Base-by-base conservation (phyloP, 768 basidiomycete species). In the Suillus luteus region DNA sequence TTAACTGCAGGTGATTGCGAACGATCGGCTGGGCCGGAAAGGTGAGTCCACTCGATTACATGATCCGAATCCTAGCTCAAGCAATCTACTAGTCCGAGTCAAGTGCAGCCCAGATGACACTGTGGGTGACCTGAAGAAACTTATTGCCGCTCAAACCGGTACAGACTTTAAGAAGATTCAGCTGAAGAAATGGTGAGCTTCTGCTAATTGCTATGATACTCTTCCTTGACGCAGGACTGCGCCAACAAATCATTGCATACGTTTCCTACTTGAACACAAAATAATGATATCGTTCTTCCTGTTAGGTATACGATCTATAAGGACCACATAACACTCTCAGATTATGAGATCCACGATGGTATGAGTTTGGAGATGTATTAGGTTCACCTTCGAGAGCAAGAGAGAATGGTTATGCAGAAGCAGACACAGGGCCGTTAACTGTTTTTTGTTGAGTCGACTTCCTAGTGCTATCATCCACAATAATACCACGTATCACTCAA, bases 21-120 rank as follows among this genome's bases (percentile, higher is more conserved):
- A 98, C 79, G 94, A 96, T 82, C 92, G 95, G 75, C 83, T 96
- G 55, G 95, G 96, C 62, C 87, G 92, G 65, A 96, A 96, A 90
- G 94, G 95, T 93, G 22, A 54, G 79, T 67, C 10, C 12, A 19
- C 11, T n/a, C 15, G 8, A 17, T 31, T 27, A 6, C 44, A 44
- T 35, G 31, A 40, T 9, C 24, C 44, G 46, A 33, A 31, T 51
- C 64, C 69, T 70, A 49, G 71, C 41, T 35, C 10, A 35, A 51
- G 55, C n/a, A 55, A 44, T n/a, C 55, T 40, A 49, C 31, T 62
- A 97, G 96, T 97, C 65, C 91, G 93, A 67, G 94, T 98, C 72
- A 97, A 98, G 78, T 97, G 96, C 80, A 90, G 89, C 76, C 86
- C 93, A 5, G 89, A 96, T 15, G 97, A 99, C 74, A 99, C 97